Conservation (phyloP, 2,329 filamentous ascomycete genomes). For the Trichoderma afroharzianum region DNA sequence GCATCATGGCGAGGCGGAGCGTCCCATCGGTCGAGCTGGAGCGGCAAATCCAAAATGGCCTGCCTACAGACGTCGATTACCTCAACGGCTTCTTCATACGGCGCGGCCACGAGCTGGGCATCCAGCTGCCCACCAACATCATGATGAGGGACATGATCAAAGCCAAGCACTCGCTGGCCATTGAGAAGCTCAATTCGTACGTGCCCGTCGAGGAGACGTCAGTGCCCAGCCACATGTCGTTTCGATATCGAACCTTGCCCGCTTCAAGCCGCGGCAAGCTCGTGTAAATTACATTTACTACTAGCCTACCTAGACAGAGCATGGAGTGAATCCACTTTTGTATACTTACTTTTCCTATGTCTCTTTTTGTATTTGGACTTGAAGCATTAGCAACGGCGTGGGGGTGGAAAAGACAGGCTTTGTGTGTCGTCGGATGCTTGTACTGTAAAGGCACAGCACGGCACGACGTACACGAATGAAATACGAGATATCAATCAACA, state of each 20-base stretch:
- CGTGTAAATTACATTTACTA: neutral
- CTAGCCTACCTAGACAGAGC: neutral
- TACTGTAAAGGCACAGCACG: neutral
- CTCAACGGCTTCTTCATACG: slow-evolving; percentile 84
- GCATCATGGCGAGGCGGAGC: slow-evolving; percentile 43
- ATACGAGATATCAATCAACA: neutral
- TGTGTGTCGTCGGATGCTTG: neutral
- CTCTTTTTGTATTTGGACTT: neutral
- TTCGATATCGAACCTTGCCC: slow-evolving; percentile 23
- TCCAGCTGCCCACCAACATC: slow-evolving; percentile 70
- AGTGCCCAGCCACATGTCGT: slow-evolving; percentile 23
- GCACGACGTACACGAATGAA: neutral
- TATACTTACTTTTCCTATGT: neutral
- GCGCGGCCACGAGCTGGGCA: slow-evolving; percentile 66
- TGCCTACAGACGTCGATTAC: slow-evolving; percentile 72
- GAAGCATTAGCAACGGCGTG: neutral
- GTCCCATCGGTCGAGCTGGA: slow-evolving; percentile 59
- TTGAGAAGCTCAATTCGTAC: slow-evolving; percentile 30
- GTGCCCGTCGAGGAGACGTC: slow-evolving; percentile 37
- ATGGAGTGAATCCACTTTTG: neutral
- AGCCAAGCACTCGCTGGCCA: slow-evolving; percentile 52
- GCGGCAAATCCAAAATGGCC: slow-evolving; percentile 58
- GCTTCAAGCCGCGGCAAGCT: neutral
- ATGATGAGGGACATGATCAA: slow-evolving; percentile 70
- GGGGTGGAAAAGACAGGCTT: neutral